Percentiles rank a stretch among this genome's conserved stretches.
phyloP scores from a whole-genome alignment of 2,329 filamentous ascomycete genomes.

The Colletotrichum viniferum region DNA sequence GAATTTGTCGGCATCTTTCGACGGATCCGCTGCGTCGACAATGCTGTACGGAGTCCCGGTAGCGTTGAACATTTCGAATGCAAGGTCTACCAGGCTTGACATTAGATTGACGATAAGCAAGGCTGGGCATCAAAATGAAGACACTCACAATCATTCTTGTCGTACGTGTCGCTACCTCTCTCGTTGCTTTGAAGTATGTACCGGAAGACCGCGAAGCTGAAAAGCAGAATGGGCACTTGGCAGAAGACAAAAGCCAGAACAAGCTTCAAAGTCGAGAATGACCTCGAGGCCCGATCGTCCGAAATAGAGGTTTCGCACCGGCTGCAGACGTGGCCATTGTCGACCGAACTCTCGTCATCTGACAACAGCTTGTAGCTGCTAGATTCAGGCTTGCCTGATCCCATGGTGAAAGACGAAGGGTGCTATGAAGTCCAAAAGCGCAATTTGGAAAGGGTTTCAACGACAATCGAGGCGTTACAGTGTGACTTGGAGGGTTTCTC shows the following conservation, averaged over 20 bases:
- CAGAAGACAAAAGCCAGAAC: background rate
- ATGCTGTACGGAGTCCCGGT: background rate
- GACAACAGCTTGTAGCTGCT: background rate
- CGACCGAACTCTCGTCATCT: background rate
- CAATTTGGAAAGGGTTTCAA: background rate
- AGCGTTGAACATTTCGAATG: background rate
- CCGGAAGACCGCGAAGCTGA: background rate
- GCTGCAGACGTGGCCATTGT: background rate
- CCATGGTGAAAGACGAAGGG: background rate
- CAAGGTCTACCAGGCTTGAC: background rate
- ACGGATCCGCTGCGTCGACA: background rate
- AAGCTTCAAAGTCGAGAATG: background rate
- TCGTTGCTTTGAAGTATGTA: background rate
- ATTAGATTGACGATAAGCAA: background rate
- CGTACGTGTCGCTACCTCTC: background rate
- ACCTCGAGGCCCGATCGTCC: background rate
- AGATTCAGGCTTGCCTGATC: background rate
- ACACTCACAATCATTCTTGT: background rate
- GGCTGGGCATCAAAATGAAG: too few relatives aligned
- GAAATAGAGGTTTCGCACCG: background rate
- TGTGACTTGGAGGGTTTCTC: background rate
- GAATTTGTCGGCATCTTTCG: background rate
- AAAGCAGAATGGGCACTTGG: background rate
- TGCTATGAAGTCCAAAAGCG: background rate
- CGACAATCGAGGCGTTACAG: background rate